These are phyloP conservation scores for Malus domestica DNA, from an alignment of 306 rosid genomes.

Conservation along the genomic window ASM211411v1 NC_041798.1:30127001-30127500, in stretches of 20 bases:
- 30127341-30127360: slow-evolving; percentile 32
- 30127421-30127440: slow-evolving; percentile 50
- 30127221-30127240: slow-evolving; percentile 51
- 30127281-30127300: slow-evolving; percentile 35
- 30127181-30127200: slow-evolving; percentile 50
- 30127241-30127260: slow-evolving; percentile 49
- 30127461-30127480: slow-evolving; percentile 34
- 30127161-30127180: slow-evolving; percentile 19
- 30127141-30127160: slow-evolving; percentile 46
- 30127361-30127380: not conserved
- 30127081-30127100: slow-evolving; percentile 44
- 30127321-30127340: slow-evolving; percentile 21
- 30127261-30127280: slow-evolving; percentile 32
- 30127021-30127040: slow-evolving; percentile 38
- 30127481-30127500: slow-evolving; percentile 18
- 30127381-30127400: not conserved
- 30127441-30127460: slow-evolving; percentile 54
- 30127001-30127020: not conserved
- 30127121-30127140: slow-evolving; percentile 39
- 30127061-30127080: slow-evolving; percentile 27
- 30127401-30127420: slow-evolving; percentile 20
- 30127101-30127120: slow-evolving; percentile 35
- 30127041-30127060: slow-evolving; percentile 33
- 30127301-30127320: slow-evolving; percentile 11
- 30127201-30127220: slow-evolving; percentile 25